Evolutionary conservation across 2,329 filamentous ascomycete species (phyloP).

Genomic region (Ustulina deusta): DNA sequence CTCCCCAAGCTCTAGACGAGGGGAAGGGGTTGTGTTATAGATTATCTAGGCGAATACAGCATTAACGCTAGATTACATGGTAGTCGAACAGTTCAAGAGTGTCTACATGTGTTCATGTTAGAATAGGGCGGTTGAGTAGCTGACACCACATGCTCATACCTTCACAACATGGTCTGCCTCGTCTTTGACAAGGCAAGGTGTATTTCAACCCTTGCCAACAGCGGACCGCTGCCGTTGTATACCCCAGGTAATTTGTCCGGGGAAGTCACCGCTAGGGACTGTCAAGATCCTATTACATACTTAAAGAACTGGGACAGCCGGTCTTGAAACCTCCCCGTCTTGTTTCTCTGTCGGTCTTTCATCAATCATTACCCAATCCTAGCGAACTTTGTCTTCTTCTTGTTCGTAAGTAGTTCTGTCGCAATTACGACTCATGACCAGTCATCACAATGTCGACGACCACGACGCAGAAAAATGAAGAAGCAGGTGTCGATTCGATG

Average conservation of each 20-base stretch:
- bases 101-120: conserved; percentile 23
- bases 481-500: conserved; percentile 41
- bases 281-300: conserved; percentile 12
- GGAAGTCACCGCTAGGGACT: conserved; percentile 19
- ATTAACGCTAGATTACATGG: neutral
- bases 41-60: conserved; percentile 1
- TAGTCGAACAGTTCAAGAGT: conserved; percentile 4
- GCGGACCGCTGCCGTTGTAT: conserved; percentile 5
- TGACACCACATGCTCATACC: conserved; percentile 20
- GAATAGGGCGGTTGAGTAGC: neutral
- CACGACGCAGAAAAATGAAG: conserved; percentile 41
- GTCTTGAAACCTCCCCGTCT: neutral
- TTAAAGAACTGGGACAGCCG: conserved; percentile 11
- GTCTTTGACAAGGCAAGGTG: conserved; percentile 5
- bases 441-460: conserved; percentile 45
- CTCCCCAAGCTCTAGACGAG: conserved; percentile 26
- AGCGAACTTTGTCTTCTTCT: neutral
- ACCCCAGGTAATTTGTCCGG: conserved; percentile 8
- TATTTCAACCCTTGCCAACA: conserved; percentile 19
- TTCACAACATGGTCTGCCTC: conserved; percentile 2
- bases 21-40: neutral
- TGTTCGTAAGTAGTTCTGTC: neutral
- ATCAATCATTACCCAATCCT: neutral
- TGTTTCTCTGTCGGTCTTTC: neutral
- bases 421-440: neutral